These are phyloP conservation scores for Chytridium lagenaria DNA, from an alignment of 371 early-diverging fungal genomes.

Conservation along the genomic window DNA sequence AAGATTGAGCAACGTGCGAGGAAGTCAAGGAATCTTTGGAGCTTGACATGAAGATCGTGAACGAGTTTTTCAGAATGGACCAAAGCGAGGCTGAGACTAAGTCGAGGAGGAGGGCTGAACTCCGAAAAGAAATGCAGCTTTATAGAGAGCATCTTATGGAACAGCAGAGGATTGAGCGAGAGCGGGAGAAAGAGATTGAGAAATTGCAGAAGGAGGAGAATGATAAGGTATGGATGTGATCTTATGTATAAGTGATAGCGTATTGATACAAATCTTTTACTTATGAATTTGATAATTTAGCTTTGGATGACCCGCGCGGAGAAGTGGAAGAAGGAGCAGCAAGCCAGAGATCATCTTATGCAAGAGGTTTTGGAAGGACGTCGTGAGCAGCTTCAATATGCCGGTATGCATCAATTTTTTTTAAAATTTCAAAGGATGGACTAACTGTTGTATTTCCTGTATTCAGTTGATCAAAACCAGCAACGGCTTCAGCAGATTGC, in stretches of 20 bases:
- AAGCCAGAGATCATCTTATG: conserved; percentile 57
- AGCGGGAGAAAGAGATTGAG: conserved; percentile 54
- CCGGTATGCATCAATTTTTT: conserved; percentile 35
- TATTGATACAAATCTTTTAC: neutral
- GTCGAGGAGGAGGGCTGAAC: conserved; percentile 40
- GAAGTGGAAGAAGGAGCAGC: conserved; percentile 56
- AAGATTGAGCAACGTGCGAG: conserved; percentile 43
- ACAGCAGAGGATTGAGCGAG: conserved; percentile 44
- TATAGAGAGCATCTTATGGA: conserved; percentile 53
- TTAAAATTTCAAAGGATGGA: neutral
- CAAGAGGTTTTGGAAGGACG: conserved; percentile 53
- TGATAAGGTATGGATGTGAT: conserved; percentile 42
- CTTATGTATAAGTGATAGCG: neutral
- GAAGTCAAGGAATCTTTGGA: conserved; percentile 50
- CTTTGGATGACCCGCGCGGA: conserved; percentile 53
- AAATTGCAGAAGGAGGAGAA: conserved; percentile 47
- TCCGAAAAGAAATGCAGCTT: conserved; percentile 50
- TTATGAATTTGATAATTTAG: conserved; percentile 22
- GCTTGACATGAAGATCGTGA: conserved; percentile 51
- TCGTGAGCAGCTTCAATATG: conserved; percentile 50
- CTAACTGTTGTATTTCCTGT: conserved; percentile 11
- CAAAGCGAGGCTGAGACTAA: conserved; percentile 41
- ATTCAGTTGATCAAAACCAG: conserved; percentile 43
- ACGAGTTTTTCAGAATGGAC: conserved; percentile 51
- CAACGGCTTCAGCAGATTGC: conserved; percentile 34